A percentile compares a stretch with the other conserved stretches of the same genome.
Conservation (phyloP, 495 filamentous ascomycete genomes). For the Echria macrotheca region DNA sequence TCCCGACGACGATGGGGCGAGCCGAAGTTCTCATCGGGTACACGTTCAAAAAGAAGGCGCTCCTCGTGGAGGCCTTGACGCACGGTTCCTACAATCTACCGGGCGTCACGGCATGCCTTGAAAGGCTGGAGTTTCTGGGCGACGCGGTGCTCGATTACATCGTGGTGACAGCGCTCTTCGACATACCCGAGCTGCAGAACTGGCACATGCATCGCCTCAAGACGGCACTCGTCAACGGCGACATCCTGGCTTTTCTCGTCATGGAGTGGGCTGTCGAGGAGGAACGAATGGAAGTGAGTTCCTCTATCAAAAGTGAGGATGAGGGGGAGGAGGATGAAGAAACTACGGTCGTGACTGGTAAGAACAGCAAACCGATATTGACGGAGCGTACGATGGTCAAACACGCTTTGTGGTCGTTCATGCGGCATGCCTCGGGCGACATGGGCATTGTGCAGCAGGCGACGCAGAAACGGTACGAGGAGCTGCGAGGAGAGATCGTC, state of each 20-base stretch:
- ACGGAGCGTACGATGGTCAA: slow-evolving; percentile 20
- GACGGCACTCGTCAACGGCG: slow-evolving; percentile 72
- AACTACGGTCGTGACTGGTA: neutral
- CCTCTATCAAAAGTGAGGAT: slow-evolving; percentile 1
- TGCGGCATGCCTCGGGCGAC: slow-evolving; percentile 50
- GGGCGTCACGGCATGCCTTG: slow-evolving; percentile 57
- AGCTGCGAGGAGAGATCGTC: slow-evolving; percentile 45
- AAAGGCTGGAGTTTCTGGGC: slow-evolving; percentile 87
- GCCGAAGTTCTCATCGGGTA: slow-evolving; percentile 63
- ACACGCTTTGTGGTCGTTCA: slow-evolving; percentile 60
- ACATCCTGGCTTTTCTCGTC: slow-evolving; percentile 82
- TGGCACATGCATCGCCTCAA: slow-evolving; percentile 68
- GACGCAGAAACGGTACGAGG: slow-evolving; percentile 44
- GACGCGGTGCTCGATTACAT: slow-evolving; percentile 82
- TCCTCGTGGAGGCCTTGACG: slow-evolving; percentile 82
- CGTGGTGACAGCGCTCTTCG: slow-evolving; percentile 47
- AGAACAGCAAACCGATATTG: too few species aligned
- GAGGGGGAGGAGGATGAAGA: neutral
- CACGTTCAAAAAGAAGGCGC: slow-evolving; percentile 59
- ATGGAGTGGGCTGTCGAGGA: slow-evolving; percentile 48
- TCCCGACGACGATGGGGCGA: slow-evolving; percentile 24
- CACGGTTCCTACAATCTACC: slow-evolving; percentile 60
- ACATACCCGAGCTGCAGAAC: slow-evolving; percentile 45
- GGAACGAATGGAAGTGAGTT: slow-evolving; percentile 23
- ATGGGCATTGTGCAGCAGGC: slow-evolving; percentile 38